Evolutionary conservation across 116 monocot genomes (phyloP).

Genomic region (Posidonia oceanica): DNA sequence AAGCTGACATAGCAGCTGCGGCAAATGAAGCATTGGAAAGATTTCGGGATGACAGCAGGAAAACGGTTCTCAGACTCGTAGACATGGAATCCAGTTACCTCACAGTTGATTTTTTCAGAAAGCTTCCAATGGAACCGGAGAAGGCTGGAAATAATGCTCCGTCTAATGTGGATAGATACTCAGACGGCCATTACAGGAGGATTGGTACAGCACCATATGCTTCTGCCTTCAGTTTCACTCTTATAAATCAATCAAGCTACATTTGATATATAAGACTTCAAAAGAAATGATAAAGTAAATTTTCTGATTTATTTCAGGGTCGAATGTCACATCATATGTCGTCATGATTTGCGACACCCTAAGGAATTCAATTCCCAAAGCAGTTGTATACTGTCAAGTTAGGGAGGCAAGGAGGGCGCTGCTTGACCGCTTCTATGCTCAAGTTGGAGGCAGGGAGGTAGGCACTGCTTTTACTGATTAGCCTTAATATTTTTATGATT

Average conservation of each 20-base stretch:
- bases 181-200: constrained; percentile 72
- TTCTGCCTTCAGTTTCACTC: no score
- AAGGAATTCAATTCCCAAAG: constrained; percentile 80
- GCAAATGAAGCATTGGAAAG: constrained; percentile 86
- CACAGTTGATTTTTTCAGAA: constrained; percentile 94
- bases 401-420: constrained; percentile 70
- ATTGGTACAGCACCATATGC: constrained; percentile 39
- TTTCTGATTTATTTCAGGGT: constrained; percentile 30
- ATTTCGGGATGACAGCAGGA: constrained; percentile 85
- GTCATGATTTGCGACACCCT: constrained; percentile 80
- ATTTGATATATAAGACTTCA: background rate
- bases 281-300: background rate
- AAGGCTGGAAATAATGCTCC: constrained; percentile 36
- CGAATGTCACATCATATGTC: constrained; percentile 89
- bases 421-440: constrained; percentile 79
- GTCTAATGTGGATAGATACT: constrained; percentile 55
- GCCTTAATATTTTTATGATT: background rate
- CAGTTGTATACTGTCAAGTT: constrained; percentile 85
- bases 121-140: constrained; percentile 88
- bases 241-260: background rate
- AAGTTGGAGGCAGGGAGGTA: constrained; percentile 87
- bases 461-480: background rate
- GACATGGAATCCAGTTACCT: constrained; percentile 96
- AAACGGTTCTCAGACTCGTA: constrained; percentile 78
- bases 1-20: constrained; percentile 90